Evolutionary conservation across 169 alveolate genomes (phyloP), one percentile per base, ranked within the genome.

Genomic region (Plasmodium gaboni): DNA sequence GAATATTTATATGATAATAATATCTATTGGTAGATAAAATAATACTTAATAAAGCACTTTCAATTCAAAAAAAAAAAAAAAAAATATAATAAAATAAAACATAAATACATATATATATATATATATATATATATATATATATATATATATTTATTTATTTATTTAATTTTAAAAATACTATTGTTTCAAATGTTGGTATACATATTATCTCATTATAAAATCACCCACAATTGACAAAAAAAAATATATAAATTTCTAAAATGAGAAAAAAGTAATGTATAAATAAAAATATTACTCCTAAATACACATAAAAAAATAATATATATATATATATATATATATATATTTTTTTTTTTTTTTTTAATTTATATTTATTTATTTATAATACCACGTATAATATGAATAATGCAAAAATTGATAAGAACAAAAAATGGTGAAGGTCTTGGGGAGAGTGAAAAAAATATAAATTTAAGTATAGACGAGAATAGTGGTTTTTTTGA

Each of bases 321-420:
- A 9, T 24, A 19, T 19, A 63, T 63, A 63, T 63, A 63, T 13
- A 19, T 63, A 63, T 63, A 63, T 61, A 19, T 61, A 61, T 42
- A 61, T 22, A 61, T 61, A 61, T 61, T 4, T 61, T 5, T 50
- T 0, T 50, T 2, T 50, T 12, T 51, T 51, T n/a, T 53, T 4
- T 53, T n/a, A 13, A 51, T 15, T 13, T 51, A 50, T 50, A 50
- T 50, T 50, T 50, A 50, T n/a, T 13, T 51, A 51, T 51, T 13
- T 51, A 10, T 53, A 53, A 38, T 38, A 38, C 46, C 10, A 38
- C 46, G 46, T 38, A 38, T 38, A 38, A 38, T 38, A 38, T 26
- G 9, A n/a, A 69, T 64, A 70, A 78, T 78, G 89, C 76, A 78
- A 44, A 78, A 78, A 61, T 61, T 78, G 24, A 24, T 78, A 6